Percentiles rank a stretch among this genome's conserved stretches.
Evolutionary conservation across 2,329 filamentous ascomycete species (phyloP).

Genomic region (Tolypocladium pustulatum): DNA sequence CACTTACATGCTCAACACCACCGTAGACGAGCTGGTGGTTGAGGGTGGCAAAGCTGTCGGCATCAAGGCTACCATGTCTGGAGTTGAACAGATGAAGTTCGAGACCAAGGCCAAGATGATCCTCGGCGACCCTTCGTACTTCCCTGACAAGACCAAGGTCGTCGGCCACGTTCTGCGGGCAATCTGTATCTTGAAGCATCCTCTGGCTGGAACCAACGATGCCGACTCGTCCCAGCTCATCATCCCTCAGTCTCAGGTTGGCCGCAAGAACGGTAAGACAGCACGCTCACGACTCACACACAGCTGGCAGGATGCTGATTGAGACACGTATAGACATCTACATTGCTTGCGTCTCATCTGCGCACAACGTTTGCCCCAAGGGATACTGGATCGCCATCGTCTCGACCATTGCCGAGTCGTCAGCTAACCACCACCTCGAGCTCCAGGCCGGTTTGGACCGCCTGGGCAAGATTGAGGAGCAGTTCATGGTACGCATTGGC

Average conservation of each 20-base stretch:
- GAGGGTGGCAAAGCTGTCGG: constrained; percentile 79
- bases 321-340: constrained; percentile 64
- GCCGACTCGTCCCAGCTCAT: constrained; percentile 89
- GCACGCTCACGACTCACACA: neutral
- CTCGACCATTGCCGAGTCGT: constrained; percentile 87
- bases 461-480: constrained; percentile 89
- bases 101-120: constrained; percentile 95
- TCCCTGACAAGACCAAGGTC: constrained; percentile 78
- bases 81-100: constrained; percentile 86
- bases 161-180: constrained; percentile 88
- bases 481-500: constrained; percentile 63
- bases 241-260: constrained; percentile 94
- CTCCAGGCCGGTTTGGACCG: constrained; percentile 86
- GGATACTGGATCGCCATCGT: constrained; percentile 99
- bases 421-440: constrained; percentile 91
- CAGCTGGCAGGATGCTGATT: constrained; percentile 3
- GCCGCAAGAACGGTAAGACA: constrained; percentile 81
- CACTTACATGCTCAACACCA: constrained; percentile 98
- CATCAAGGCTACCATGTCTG: constrained; percentile 95
- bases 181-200: constrained; percentile 96
- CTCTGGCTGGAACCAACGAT: constrained; percentile 79
- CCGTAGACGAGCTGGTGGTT: constrained; percentile 80
- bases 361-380: constrained; percentile 97
- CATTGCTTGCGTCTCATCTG: constrained; percentile 87
- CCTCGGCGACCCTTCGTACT: constrained; percentile 93